Evolutionary conservation across 2,329 filamentous ascomycete genomes (phyloP).

Genomic region (Nigrospora osmanthi): DNA sequence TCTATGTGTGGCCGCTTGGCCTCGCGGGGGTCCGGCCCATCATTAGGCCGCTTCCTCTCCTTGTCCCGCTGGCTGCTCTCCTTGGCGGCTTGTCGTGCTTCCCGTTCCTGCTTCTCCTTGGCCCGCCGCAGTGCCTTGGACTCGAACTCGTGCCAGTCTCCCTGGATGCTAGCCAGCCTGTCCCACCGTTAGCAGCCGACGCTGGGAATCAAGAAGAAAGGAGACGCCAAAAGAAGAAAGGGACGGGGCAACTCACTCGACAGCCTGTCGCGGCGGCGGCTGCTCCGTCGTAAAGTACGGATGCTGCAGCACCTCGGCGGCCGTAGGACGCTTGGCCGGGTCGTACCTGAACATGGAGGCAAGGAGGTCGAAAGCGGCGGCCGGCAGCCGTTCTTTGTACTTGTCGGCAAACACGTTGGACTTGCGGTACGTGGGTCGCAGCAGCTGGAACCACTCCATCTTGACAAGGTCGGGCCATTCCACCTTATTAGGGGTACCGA

Average conservation of each 20-base stretch:
- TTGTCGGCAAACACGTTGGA: slow-evolving; percentile 73
- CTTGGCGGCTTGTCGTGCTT: slow-evolving; percentile 37
- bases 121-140: slow-evolving; percentile 90
- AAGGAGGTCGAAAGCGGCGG: slow-evolving; percentile 76
- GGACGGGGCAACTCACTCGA: slow-evolving; percentile 55
- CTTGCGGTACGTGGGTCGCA: slow-evolving; percentile 68
- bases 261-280: slow-evolving; percentile 66
- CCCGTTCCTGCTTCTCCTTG: slow-evolving; percentile 61
- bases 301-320: slow-evolving; percentile 77
- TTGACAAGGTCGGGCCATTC: slow-evolving; percentile 90
- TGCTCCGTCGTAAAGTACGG: slow-evolving; percentile 82
- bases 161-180: slow-evolving; percentile 71
- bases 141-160: slow-evolving; percentile 98
- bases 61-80: slow-evolving; percentile 23
- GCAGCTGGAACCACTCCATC: slow-evolving; percentile 93
- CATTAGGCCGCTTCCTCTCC: slow-evolving; percentile 17
- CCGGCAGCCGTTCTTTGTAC: slow-evolving; percentile 69
- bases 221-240: background rate
- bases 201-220: slow-evolving; percentile 1
- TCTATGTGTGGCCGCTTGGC: slow-evolving; percentile 19
- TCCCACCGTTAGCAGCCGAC: slow-evolving; percentile 20
- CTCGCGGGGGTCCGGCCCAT: slow-evolving; percentile 13
- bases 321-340: slow-evolving; percentile 73
- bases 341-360: slow-evolving; percentile 84
- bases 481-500: slow-evolving; percentile 76